These are phyloP conservation scores for Candida anglica DNA, from an alignment of 805 yeast genomes.

Conservation along the genomic window DNA sequence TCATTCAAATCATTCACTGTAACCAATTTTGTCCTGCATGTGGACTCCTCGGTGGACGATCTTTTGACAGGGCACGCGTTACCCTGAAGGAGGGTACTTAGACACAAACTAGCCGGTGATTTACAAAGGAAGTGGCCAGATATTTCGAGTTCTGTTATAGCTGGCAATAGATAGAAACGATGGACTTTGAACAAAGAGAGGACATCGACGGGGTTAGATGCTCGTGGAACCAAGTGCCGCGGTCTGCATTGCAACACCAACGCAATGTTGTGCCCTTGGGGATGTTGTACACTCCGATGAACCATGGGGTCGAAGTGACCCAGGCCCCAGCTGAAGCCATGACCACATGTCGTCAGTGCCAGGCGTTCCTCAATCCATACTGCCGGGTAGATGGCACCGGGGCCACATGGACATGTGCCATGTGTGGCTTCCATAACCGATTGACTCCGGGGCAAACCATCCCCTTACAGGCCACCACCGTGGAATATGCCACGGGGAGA, in stretches of 20 bases:
- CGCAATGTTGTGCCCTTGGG: constrained; percentile 54
- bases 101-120: too few species aligned
- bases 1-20: too few species aligned
- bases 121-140: too few species aligned
- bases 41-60: too few species aligned
- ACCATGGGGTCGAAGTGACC: constrained; percentile 38
- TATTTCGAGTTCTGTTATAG: too few species aligned
- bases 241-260: constrained; percentile 48
- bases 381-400: constrained; percentile 31
- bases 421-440: constrained; percentile 48
- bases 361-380: constrained; percentile 52
- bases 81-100: too few species aligned
- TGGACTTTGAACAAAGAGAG: constrained; percentile 55
- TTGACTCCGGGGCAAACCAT: constrained; percentile 24
- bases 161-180: too few species aligned
- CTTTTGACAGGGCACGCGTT: too few species aligned
- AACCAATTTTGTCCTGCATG: too few species aligned
- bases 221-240: constrained; percentile 67
- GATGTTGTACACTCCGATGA: constrained; percentile 56
- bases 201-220: constrained; percentile 72
- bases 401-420: constrained; percentile 55
- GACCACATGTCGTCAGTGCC: constrained; percentile 50
- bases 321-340: constrained; percentile 34
- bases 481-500: constrained; percentile 47
- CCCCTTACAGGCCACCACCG: constrained; percentile 38